phyloP scores from a whole-genome alignment of 805 yeast species.

The Ogataea ramenticola region DNA sequence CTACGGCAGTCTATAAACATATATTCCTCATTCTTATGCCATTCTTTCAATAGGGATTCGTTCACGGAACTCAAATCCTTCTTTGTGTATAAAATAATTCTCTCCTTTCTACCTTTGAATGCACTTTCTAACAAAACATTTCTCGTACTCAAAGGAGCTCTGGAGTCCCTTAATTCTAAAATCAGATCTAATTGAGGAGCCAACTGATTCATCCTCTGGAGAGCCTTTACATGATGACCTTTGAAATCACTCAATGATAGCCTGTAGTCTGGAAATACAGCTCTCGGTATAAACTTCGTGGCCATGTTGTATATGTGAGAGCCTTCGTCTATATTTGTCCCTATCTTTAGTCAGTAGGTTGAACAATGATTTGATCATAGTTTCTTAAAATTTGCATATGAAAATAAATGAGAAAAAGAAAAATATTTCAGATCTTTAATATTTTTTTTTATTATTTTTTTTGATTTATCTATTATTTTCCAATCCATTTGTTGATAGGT shows the following conservation, averaged over 20 bases:
- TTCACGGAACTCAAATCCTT: slow-evolving; percentile 52
- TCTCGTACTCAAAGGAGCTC: slow-evolving; percentile 83
- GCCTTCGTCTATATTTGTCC: too few species aligned
- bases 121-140: slow-evolving; percentile 72
- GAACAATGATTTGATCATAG: too few species aligned
- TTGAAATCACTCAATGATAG: slow-evolving; percentile 72
- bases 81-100: slow-evolving; percentile 71
- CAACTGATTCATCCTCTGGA: slow-evolving; percentile 55
- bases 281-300: slow-evolving; percentile 53
- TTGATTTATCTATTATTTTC: too few species aligned
- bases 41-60: slow-evolving; percentile 28
- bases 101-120: slow-evolving; percentile 44
- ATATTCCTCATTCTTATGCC: slow-evolving; percentile 42
- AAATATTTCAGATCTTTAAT: too few species aligned
- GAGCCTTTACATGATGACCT: slow-evolving; percentile 84
- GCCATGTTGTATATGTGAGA: not conserved
- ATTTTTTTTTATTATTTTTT: too few species aligned
- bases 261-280: slow-evolving; percentile 64
- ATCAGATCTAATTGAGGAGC: slow-evolving; percentile 79
- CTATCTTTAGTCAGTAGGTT: too few species aligned
- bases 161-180: slow-evolving; percentile 77
- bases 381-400: too few species aligned
- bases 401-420: too few species aligned
- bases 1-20: slow-evolving; percentile 54
- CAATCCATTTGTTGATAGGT: too few species aligned